These are phyloP conservation scores for Colletotrichum paranaense DNA, from an alignment of 2,329 filamentous ascomycete genomes.

Conservation along the genomic window DNA sequence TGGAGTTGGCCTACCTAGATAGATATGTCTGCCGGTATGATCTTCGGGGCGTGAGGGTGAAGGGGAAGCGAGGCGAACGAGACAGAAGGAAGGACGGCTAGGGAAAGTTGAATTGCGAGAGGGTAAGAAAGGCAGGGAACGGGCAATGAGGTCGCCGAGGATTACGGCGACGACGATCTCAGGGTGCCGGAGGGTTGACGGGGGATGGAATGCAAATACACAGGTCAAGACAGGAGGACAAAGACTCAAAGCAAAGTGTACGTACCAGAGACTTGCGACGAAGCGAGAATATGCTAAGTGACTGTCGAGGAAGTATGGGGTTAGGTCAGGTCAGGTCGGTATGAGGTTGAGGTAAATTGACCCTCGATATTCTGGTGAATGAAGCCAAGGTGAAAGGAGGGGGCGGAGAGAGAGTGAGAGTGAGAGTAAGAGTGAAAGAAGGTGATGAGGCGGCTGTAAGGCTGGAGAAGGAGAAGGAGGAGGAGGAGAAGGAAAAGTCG, in stretches of 20 bases:
- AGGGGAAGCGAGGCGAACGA: constrained; percentile 35
- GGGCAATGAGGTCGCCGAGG: background rate
- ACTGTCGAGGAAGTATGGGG: background rate
- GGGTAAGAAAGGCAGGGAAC: background rate
- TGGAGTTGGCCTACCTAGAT: background rate
- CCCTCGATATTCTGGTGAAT: constrained; percentile 3
- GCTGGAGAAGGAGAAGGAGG: background rate
- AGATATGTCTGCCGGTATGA: constrained; percentile 39
- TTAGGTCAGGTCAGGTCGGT: background rate
- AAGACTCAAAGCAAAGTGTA: constrained; percentile 2
- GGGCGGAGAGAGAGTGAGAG: background rate
- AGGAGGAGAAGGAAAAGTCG: background rate
- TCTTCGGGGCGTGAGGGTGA: constrained; percentile 35
- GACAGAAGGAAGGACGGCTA: constrained; percentile 8
- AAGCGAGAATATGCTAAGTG: background rate
- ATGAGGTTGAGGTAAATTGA: background rate
- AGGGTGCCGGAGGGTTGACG: background rate
- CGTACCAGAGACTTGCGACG: constrained; percentile 12
- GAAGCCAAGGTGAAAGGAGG: background rate
- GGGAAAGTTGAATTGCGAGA: constrained; percentile 28
- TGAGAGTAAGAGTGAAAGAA: background rate
- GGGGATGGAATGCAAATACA: background rate
- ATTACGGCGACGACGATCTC: background rate
- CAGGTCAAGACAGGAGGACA: background rate
- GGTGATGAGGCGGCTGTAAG: background rate